phyloP scores from a whole-genome alignment of 306 rosid genomes.

The Alnus rubra region DNA sequence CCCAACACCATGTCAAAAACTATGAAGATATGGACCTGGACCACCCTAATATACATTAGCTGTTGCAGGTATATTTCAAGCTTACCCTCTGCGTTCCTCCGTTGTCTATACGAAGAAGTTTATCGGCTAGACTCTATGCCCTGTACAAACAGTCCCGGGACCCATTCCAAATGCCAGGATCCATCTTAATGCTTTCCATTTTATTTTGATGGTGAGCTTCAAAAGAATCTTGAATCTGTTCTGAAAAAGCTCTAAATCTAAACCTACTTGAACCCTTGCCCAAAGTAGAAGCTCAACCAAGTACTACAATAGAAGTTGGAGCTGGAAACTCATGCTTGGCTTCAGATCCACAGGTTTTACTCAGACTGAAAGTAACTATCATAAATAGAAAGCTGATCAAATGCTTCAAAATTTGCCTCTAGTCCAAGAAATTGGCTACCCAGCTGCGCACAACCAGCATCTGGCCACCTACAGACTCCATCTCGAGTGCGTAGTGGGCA shows the following conservation, averaged over 20 bases:
- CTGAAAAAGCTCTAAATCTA: background rate
- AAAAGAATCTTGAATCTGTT: slow-evolving; percentile 28
- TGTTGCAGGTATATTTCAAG: background rate
- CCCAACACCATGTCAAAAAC: slow-evolving; percentile 28
- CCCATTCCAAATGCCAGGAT: slow-evolving; percentile 42
- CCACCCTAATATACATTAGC: slow-evolving; percentile 29
- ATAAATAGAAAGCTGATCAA: slow-evolving; percentile 72
- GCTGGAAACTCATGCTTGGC: slow-evolving; percentile 2
- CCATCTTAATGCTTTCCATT: slow-evolving; percentile 21
- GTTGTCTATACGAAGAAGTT: slow-evolving; percentile 25
- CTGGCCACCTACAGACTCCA: slow-evolving; percentile 92
- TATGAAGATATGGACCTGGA: slow-evolving; percentile 6
- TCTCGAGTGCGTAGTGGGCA: slow-evolving; percentile 72
- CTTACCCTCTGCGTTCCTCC: slow-evolving; percentile 8
- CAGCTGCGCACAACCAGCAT: slow-evolving; percentile 80
- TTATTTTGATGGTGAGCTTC: slow-evolving; percentile 5
- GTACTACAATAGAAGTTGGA: background rate
- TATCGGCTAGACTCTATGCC: slow-evolving; percentile 39
- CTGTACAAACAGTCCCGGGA: slow-evolving; percentile 53
- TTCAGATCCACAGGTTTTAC: slow-evolving; percentile 25
- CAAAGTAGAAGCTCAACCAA: background rate
- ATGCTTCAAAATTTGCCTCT: slow-evolving; percentile 91
- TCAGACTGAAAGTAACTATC: slow-evolving; percentile 80
- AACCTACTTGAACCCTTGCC: slow-evolving; percentile 7
- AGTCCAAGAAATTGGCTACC: slow-evolving; percentile 87